Conservation (phyloP, 352 stramenopile species). For the Thraustochytrium striatum region DNA sequence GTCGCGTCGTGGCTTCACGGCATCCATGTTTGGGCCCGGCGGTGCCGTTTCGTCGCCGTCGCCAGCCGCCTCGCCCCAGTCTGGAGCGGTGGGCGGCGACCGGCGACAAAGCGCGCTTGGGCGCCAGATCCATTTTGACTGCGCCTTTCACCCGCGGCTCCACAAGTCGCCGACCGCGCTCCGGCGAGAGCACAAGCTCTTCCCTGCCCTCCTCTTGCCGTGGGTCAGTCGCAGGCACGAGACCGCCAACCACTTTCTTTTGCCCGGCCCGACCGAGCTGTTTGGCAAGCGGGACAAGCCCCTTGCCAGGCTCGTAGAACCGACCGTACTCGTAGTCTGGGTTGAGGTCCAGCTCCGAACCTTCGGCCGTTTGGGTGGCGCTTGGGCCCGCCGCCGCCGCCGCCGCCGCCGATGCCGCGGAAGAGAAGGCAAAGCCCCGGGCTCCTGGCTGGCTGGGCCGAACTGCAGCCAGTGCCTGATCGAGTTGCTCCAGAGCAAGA, state of each 20-base stretch:
- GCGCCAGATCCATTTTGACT: not conserved
- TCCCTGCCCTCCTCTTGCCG: not conserved
- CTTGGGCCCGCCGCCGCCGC: not conserved
- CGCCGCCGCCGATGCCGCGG: no score
- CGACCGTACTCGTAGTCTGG: not conserved
- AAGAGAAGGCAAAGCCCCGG: not conserved
- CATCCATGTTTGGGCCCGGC: not conserved
- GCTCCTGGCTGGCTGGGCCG: not conserved
- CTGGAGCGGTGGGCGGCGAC: not conserved
- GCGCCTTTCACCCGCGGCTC: not conserved
- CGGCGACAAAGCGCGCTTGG: not conserved
- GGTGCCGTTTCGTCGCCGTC: not conserved
- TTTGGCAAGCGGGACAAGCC: not conserved
- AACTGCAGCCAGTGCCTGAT: not conserved
- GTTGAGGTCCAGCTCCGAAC: not conserved
- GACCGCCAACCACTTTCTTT: not conserved
- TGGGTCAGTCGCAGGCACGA: no score
- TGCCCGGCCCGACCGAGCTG: not conserved
- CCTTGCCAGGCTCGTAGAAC: slow-evolving; percentile 8
- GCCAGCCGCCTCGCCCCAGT: not conserved
- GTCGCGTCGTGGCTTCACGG: not conserved
- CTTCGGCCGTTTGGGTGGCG: not conserved
- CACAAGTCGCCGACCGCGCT: not conserved
- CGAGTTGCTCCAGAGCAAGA: not conserved
- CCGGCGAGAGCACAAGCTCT: not conserved